A percentile compares a stretch with the other conserved stretches of the same genome.
Conservation (phyloP, 164 flowering plant genomes). For the Aristolochia contorta region DNA sequence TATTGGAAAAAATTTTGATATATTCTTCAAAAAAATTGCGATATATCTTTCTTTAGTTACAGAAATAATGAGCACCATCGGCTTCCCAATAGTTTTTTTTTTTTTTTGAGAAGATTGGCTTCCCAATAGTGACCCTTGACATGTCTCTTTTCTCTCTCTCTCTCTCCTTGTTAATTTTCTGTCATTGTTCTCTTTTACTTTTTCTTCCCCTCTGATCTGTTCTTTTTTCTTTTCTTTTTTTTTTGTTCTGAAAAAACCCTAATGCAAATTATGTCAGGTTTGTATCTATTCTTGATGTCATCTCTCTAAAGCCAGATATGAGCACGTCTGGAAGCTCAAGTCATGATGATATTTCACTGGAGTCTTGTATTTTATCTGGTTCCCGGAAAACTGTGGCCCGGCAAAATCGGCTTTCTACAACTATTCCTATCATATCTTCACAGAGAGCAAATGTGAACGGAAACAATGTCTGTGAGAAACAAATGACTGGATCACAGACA, state of each 20-base stretch:
- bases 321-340: slow-evolving; percentile 26
- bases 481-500: slow-evolving; percentile 10
- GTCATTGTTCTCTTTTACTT: background rate
- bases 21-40: too few species aligned
- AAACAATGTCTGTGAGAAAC: slow-evolving; percentile 15
- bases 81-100: too few species aligned
- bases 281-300: slow-evolving; percentile 76
- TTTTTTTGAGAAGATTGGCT: too few species aligned
- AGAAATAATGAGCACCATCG: too few species aligned
- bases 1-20: too few species aligned
- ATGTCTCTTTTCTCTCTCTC: background rate
- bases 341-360: slow-evolving; percentile 21
- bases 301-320: slow-evolving; percentile 59
- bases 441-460: slow-evolving; percentile 10
- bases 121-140: too few species aligned
- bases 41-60: too few species aligned
- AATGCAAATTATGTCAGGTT: slow-evolving; percentile 36
- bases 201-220: too few species aligned
- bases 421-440: slow-evolving; percentile 7
- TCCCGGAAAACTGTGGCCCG: slow-evolving; percentile 57
- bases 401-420: slow-evolving; percentile 19
- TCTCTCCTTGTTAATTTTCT: background rate
- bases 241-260: too few species aligned
- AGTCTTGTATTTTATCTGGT: slow-evolving; percentile 29
- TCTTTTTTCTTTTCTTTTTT: too few species aligned